Conservation (phyloP, 2,329 filamentous ascomycete species). For the Cyclaneusma minus region DNA sequence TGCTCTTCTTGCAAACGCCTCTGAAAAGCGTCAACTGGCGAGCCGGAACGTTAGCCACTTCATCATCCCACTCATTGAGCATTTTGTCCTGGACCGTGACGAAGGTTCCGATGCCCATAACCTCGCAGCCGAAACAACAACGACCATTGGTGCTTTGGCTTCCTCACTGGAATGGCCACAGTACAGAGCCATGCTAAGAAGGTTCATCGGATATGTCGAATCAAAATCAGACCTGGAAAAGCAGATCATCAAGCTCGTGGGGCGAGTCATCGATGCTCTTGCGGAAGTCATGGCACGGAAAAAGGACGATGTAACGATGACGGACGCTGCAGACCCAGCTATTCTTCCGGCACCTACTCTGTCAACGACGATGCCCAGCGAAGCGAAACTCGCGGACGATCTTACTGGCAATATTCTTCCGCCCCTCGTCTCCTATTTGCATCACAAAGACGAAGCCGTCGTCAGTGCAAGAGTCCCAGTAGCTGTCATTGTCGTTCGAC, state of each 20-base stretch:
- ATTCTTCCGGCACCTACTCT: slow-evolving; percentile 32
- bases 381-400: slow-evolving; percentile 54
- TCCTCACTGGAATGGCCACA: slow-evolving; percentile 78
- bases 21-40: slow-evolving; percentile 45
- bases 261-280: slow-evolving; percentile 67
- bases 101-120: slow-evolving; percentile 67
- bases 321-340: slow-evolving; percentile 22
- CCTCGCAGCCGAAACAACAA: slow-evolving; percentile 73
- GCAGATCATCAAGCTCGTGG: slow-evolving; percentile 67
- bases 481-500: slow-evolving; percentile 75
- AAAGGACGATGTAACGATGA: slow-evolving; percentile 16
- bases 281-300: slow-evolving; percentile 19
- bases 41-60: slow-evolving; percentile 73
- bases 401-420: slow-evolving; percentile 64
- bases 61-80: slow-evolving; percentile 81
- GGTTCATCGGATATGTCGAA: slow-evolving; percentile 70
- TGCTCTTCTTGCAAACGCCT: slow-evolving; percentile 56
- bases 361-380: slow-evolving; percentile 47
- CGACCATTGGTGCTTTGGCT: slow-evolving; percentile 59
- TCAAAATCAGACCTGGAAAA: slow-evolving; percentile 75
- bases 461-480: slow-evolving; percentile 88
- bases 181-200: slow-evolving; percentile 68
- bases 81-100: slow-evolving; percentile 76
- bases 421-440: slow-evolving; percentile 66
- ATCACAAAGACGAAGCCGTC: slow-evolving; percentile 87